These are phyloP conservation scores for Syncephalastrum sp. DNA, from an alignment of 371 early-diverging fungal genomes.

Conservation along the genomic window DNA sequence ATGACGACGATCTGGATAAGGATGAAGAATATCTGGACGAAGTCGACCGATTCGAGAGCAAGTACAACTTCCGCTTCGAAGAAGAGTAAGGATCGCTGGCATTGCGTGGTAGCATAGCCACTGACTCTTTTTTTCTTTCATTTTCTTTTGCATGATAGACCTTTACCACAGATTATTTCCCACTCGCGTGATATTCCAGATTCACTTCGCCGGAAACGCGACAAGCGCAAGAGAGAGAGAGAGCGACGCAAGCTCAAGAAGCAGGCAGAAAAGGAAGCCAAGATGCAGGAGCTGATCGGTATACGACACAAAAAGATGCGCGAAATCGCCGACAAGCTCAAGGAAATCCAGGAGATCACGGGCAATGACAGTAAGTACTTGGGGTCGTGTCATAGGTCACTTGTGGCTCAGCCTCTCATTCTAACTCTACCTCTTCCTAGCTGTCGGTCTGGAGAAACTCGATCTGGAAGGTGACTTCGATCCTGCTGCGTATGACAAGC, in stretches of 20 bases:
- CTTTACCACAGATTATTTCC: constrained; percentile 50
- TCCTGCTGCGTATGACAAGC: constrained; percentile 75
- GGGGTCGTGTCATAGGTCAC: neutral
- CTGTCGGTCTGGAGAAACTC: constrained; percentile 71
- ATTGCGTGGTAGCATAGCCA: neutral
- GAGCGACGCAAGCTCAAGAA: constrained; percentile 70
- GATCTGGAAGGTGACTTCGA: constrained; percentile 92
- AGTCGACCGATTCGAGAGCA: constrained; percentile 86
- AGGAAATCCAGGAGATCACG: constrained; percentile 82
- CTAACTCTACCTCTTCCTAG: constrained; percentile 16
- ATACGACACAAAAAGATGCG: constrained; percentile 86
- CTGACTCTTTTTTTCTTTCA: neutral
- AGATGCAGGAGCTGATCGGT: constrained; percentile 84
- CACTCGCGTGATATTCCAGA: constrained; percentile 81
- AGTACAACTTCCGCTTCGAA: constrained; percentile 93
- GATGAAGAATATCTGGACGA: constrained; percentile 72
- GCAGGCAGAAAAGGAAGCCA: constrained; percentile 60
- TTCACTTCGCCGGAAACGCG: constrained; percentile 70
- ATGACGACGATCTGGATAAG: constrained; percentile 55
- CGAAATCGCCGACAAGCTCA: constrained; percentile 75
- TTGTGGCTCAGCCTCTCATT: neutral
- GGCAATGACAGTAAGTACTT: constrained; percentile 62
- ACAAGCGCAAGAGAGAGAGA: constrained; percentile 70
- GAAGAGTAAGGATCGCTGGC: constrained; percentile 59
- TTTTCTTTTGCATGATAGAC: too few species aligned